phyloP scores from a whole-genome alignment of 257 asterid genomes.

The Nicotiana obtusifolia region DNA sequence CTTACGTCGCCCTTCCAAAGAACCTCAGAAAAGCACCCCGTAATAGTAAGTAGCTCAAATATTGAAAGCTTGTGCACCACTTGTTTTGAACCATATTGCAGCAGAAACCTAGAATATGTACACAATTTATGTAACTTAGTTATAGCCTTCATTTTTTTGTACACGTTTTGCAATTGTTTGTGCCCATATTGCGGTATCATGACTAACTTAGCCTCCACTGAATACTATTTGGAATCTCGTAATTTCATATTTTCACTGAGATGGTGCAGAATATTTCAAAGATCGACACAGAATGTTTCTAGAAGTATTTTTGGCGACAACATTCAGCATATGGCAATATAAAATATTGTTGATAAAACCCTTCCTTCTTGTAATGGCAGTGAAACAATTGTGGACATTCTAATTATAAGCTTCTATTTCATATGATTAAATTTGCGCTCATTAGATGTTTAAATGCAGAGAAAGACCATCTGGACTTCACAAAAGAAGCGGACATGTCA shows the following conservation, averaged over 20 bases:
- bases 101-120: not conserved
- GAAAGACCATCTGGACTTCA: not conserved
- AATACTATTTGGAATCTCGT: not conserved
- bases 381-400: not conserved
- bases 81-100: not conserved
- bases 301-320: too few species aligned
- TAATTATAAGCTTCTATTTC: not conserved
- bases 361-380: too few species aligned
- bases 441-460: not conserved
- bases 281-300: not conserved
- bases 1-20: too few species aligned
- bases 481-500: not conserved
- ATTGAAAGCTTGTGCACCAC: not conserved
- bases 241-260: not conserved
- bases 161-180: not conserved
- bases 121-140: too few species aligned
- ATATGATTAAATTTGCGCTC: not conserved
- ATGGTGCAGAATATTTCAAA: not conserved
- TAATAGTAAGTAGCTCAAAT: not conserved
- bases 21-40: too few species aligned
- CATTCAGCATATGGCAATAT: too few species aligned
- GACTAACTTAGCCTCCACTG: not conserved
- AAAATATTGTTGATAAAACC: too few species aligned
- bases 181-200: not conserved
- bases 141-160: not conserved